phyloP scores from a whole-genome alignment of 1,139 yeast species.

The Pichia sp. region DNA sequence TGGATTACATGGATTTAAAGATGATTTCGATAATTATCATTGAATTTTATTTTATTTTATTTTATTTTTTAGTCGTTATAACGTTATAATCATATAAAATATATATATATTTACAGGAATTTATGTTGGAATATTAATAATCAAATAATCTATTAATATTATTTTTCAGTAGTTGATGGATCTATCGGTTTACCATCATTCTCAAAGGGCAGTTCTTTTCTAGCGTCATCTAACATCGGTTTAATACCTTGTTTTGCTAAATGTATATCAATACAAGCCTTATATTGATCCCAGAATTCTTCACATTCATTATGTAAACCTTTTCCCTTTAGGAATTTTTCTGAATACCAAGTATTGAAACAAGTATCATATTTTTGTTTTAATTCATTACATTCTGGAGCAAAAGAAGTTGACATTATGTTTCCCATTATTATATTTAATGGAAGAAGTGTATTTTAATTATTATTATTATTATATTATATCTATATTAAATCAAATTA shows the following conservation, averaged over 20 bases:
- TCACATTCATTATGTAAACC: conserved; percentile 77
- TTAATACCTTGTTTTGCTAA: conserved; percentile 64
- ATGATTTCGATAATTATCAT: conserved; percentile 25
- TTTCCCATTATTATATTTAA: conserved; percentile 49
- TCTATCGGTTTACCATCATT: conserved; percentile 42
- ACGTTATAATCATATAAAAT: background rate
- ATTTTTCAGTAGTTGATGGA: background rate
- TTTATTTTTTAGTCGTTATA: too few species aligned
- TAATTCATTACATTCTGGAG: conserved; percentile 90
- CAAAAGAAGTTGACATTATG: conserved; percentile 86
- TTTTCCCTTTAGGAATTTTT: conserved; percentile 68
- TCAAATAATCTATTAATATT: background rate
- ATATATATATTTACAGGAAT: background rate
- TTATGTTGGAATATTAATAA: background rate
- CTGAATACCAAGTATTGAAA: conserved; percentile 94
- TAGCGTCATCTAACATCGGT: conserved; percentile 85
- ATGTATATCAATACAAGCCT: conserved; percentile 74
- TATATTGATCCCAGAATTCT: conserved; percentile 80
- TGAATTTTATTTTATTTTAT: conserved; percentile 2
- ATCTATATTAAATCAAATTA: too few species aligned
- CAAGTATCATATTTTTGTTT: conserved; percentile 86
- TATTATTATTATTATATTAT: too few species aligned
- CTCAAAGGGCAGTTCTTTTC: conserved; percentile 86
- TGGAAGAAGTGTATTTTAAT: too few species aligned
- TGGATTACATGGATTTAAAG: conserved; percentile 16